These are phyloP conservation scores for Suhomyces panamericanus DNA, from an alignment of 1,139 yeast genomes.

Conservation along the genomic window DNA sequence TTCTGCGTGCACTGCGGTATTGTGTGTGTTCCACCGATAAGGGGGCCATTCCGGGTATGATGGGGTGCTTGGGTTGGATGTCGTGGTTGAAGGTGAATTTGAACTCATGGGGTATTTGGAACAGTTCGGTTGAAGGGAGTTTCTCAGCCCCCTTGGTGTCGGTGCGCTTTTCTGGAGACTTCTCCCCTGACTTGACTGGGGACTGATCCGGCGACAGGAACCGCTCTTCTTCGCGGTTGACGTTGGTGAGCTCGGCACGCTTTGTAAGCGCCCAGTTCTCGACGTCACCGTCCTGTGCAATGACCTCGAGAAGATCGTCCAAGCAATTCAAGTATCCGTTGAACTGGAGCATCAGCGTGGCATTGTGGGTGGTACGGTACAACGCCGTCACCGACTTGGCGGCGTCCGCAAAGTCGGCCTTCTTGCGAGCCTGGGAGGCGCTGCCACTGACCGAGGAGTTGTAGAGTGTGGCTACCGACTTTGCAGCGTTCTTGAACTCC, in stretches of 20 bases:
- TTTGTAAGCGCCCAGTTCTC: slow-evolving; percentile 55
- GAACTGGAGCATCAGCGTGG: slow-evolving; percentile 42
- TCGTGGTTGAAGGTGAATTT: slow-evolving; percentile 38
- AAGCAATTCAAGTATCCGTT: slow-evolving; percentile 60
- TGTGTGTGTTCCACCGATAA: slow-evolving; percentile 32
- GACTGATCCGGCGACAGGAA: slow-evolving; percentile 1
- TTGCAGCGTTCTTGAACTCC: slow-evolving; percentile 49
- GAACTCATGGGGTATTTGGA: slow-evolving; percentile 35
- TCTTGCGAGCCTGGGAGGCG: slow-evolving; percentile 17
- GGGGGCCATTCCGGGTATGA: slow-evolving; percentile 49
- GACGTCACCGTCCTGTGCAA: slow-evolving; percentile 49
- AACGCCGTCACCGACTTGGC: slow-evolving; percentile 66
- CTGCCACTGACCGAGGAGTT: slow-evolving; percentile 26
- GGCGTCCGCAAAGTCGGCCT: slow-evolving; percentile 59
- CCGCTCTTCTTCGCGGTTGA: slow-evolving; percentile 11
- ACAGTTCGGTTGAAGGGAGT: slow-evolving; percentile 5
- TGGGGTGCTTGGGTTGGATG: slow-evolving; percentile 35
- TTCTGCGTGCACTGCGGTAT: slow-evolving; percentile 2
- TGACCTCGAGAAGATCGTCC: slow-evolving; percentile 52
- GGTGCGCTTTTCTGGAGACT: neutral
- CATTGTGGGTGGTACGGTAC: slow-evolving; percentile 53
- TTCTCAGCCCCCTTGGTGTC: slow-evolving; percentile 2
- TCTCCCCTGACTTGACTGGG: slow-evolving; percentile 5
- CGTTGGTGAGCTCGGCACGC: slow-evolving; percentile 45
- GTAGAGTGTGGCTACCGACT: slow-evolving; percentile 45